These are phyloP conservation scores for Harringtonia aguacate DNA, from an alignment of 2,329 filamentous ascomycete species.

Conservation along the genomic window DNA sequence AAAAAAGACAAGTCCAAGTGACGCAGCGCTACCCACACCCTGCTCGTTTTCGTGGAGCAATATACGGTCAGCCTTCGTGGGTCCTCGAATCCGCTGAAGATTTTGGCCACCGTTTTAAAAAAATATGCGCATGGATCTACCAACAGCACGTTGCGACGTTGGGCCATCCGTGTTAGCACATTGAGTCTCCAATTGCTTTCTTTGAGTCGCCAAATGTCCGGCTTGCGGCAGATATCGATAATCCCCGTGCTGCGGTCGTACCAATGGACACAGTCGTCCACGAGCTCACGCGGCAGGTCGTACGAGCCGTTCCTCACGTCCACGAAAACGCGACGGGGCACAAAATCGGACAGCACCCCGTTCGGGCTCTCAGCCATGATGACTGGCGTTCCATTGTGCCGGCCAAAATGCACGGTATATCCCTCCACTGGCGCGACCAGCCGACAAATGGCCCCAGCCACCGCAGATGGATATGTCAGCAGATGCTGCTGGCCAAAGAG, in stretches of 20 bases:
- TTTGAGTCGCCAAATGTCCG: conserved; percentile 16
- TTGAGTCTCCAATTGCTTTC: conserved; percentile 24
- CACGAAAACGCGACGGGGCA: conserved; percentile 6
- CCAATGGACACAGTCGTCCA: conserved; percentile 49
- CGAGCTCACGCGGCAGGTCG: conserved; percentile 40
- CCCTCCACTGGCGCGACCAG: conserved; percentile 22
- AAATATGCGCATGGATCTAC: conserved; percentile 36
- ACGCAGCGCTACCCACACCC: conserved; percentile 36
- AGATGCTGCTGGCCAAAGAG: conserved; percentile 47
- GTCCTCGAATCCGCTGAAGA: conserved; percentile 41
- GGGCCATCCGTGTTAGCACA: conserved; percentile 12
- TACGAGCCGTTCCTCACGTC: conserved; percentile 20
- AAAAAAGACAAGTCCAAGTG: conserved; percentile 41
- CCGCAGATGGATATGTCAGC: conserved; percentile 37
- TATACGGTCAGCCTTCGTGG: conserved; percentile 30
- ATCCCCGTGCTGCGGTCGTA: conserved; percentile 29
- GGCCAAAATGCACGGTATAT: conserved; percentile 44
- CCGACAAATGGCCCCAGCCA: conserved; percentile 41
- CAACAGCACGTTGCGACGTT: conserved; percentile 18
- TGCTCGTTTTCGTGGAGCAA: conserved; percentile 23
- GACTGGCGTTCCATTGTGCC: conserved; percentile 25
- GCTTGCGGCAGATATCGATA: conserved; percentile 35
- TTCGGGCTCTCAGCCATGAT: conserved; percentile 17
- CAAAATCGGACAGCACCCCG: neutral
- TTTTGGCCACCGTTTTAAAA: conserved; percentile 24